These are phyloP conservation scores for Urochloa ruziziensis DNA, from an alignment of 176 grass and related monocot genomes.

Conservation along the genomic window DNA sequence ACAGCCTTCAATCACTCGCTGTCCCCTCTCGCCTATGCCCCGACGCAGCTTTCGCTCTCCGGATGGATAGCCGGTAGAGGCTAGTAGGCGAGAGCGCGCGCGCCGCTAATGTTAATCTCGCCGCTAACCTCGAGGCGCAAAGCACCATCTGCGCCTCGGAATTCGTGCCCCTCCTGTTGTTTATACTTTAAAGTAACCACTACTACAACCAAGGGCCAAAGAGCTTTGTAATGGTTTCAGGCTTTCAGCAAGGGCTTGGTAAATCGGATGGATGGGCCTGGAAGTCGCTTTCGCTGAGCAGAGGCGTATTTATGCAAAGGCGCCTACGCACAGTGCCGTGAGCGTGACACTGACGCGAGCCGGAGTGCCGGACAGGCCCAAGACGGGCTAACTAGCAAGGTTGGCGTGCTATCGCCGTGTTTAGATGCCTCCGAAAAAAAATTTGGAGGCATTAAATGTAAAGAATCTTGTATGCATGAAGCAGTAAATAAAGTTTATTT, in stretches of 20 bases:
- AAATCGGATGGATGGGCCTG: not conserved
- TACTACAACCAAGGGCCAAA: not conserved
- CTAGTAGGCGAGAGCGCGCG: too few species aligned
- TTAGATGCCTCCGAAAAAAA: too few species aligned
- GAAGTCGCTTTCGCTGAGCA: not conserved
- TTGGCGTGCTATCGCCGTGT: too few species aligned
- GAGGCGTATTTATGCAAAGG: not conserved
- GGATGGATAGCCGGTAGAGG: not conserved
- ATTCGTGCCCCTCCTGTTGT: not conserved
- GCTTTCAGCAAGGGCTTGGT: not conserved
- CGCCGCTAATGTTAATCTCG: not conserved
- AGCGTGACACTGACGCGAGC: not conserved
- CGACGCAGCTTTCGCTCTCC: slow-evolving; percentile 20
- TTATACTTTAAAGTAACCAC: not conserved
- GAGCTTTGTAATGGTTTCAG: not conserved
- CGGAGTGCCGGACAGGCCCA: too few species aligned
- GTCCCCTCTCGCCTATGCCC: slow-evolving; percentile 21
- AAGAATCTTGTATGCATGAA: too few species aligned
- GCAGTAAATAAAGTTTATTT: too few species aligned
- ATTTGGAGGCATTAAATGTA: too few species aligned
- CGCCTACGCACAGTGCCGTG: not conserved
- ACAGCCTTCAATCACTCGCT: slow-evolving; percentile 38
- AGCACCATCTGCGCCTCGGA: slow-evolving; percentile 18
- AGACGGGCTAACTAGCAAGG: too few species aligned
- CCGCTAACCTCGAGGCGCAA: slow-evolving; percentile 41